Evolutionary conservation across 2,329 filamentous ascomycete genomes (phyloP), one percentile per base, ranked within the genome.

Genomic region (Arthroderma uncinatum): DNA sequence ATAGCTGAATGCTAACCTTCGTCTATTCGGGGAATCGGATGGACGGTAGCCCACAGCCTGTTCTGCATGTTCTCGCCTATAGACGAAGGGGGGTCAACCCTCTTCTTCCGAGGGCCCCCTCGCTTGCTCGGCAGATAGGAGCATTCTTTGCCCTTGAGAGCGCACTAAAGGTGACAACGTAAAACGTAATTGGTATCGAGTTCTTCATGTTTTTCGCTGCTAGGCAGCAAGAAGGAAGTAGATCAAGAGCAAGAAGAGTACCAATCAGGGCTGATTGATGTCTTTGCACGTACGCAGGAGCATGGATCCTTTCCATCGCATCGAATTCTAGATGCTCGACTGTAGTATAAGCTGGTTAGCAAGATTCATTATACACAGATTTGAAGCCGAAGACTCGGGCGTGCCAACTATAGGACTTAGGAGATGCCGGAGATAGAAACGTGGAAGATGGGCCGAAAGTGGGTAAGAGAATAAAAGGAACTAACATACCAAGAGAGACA

Each of bases 261-360:
- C 9, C 42, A 4, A 34, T 21, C 48, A 28, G 12, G 36, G 28
- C 30, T 28, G 44, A 47, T 48, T 55, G 53, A 48, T 53, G 23
- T 34, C n/a, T 55, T 36, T 42, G 34, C 12, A 71, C 70, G 58
- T 71, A 74, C 73, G 60, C 71, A 72, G n/a, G 68, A 67, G 59
- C 72, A 74, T 47, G 71, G 70, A 57, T 71, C 69, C 60, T 73
- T 70, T n/a, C 73, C 73, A 61, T 73, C 72, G 64, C 73, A 74
- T 57, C 73, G 67, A 56, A 73, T 74, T 61, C 72, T 67, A 33
- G 72, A 74, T 52, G 71, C 68, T 58, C 73, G 71, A 62, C 73
- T 74, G 59, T 57, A 40, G 44, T 25, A 55, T 40, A 28, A 47
- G 3, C 40, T 21, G 8, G 36, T 57, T 57, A 57, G 39, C 57